These are phyloP conservation scores for Aspergillus mulundensis DNA, from an alignment of 495 filamentous ascomycete species.

Conservation along the genomic window DNA sequence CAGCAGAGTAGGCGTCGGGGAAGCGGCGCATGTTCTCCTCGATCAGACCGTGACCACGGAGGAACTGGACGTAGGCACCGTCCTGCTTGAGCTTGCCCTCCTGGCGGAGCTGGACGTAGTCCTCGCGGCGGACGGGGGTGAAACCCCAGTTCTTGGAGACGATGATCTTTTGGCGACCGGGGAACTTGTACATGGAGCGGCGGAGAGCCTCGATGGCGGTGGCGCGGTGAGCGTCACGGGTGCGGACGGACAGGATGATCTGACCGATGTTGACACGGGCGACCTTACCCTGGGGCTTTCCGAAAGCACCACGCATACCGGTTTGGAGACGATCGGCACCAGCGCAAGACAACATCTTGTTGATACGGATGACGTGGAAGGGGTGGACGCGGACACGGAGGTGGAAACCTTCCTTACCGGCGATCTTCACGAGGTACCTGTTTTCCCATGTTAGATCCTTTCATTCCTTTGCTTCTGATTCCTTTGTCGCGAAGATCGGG, in stretches of 20 bases:
- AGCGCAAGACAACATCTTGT: conserved; percentile 99
- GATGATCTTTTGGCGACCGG: conserved; percentile 99
- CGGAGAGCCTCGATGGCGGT: conserved; percentile 96
- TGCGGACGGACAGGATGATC: conserved; percentile 93
- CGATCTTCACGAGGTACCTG: conserved; percentile 90
- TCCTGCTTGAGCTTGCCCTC: conserved; percentile 87
- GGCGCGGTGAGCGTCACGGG: conserved; percentile 85
- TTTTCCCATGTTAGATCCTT: conserved; percentile 8
- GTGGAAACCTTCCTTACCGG: conserved; percentile 99
- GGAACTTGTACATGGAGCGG: conserved; percentile 99
- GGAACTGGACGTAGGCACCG: conserved; percentile 98
- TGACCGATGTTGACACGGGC: conserved; percentile 99
- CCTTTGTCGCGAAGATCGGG: background rate
- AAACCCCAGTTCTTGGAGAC: conserved; percentile 99
- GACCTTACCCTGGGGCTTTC: conserved; percentile 96
- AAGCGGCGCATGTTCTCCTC: conserved; percentile 85
- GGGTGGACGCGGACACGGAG: conserved; percentile 96
- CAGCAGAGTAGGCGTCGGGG: conserved; percentile 77
- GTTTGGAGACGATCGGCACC: conserved; percentile 99
- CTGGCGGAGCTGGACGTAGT: conserved; percentile 89
- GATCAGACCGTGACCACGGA: conserved; percentile 81
- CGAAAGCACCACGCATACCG: conserved; percentile 99
- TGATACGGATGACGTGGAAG: conserved; percentile 99
- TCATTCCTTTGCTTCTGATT: background rate
- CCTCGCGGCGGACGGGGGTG: conserved; percentile 93